Evolutionary conservation across 345 rosid genomes (phyloP).

Genomic region (Brassica napus): Da-Ae NC_063452.1:61819001-61819500

Average conservation of each 20-base stretch:
- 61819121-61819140: constrained; percentile 17
- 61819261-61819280: constrained; percentile 92
- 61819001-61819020: background rate
- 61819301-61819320: constrained; percentile 33
- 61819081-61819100: constrained; percentile 94
- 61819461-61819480: constrained; percentile 14
- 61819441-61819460: constrained; percentile 36
- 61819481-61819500: no score
- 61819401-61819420: constrained; percentile 48
- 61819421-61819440: constrained; percentile 7
- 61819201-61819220: constrained; percentile 47
- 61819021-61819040: constrained; percentile 20
- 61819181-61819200: constrained; percentile 13
- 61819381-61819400: background rate
- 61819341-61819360: constrained; percentile 39
- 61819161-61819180: background rate
- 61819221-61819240: constrained; percentile 61
- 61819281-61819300: constrained; percentile 47
- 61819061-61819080: constrained; percentile 85
- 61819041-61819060: constrained; percentile 67
- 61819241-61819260: constrained; percentile 90
- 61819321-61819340: constrained; percentile 38
- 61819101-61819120: constrained; percentile 53
- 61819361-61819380: constrained; percentile 39
- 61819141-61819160: constrained; percentile 3